Base-by-base conservation (phyloP, 2,329 filamentous ascomycete genomes). In the Leptographium wingfieldii region DNA sequence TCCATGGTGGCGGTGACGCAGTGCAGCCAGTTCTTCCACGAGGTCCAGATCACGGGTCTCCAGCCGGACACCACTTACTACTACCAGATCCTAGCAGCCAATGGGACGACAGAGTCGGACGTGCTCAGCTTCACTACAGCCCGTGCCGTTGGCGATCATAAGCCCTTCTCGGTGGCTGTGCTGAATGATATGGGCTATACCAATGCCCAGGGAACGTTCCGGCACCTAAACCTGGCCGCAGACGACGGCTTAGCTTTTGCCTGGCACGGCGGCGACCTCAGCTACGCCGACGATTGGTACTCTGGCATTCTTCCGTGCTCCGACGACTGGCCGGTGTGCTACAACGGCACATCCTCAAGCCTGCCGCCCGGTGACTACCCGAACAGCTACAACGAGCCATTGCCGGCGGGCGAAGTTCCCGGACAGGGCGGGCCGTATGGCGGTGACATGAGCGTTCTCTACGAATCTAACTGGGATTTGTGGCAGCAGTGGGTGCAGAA, bases 161-260 rank as follows among this genome's bases (percentile, higher is more conserved):
- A 65, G 5, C 65, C 69, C 12, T 80, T 80, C 66, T 71, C 69
- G 5, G 68, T 79, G 16, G 76, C 75, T 25, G 73, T 80, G 2
- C 63, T 80, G 48, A 78, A 78, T 62, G 78, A 80, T 62, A 79
- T 80, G 77, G 77, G 77, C 9, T 79, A 79, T 68, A 79, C 76
- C 53, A 80, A 80, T 57, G 77, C 77, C 22, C 67, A 70, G 1
- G 77, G 77, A 19, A 80, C 77, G 1, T 73, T 73, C 67, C 69
- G 73, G 62, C 69, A 78, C 53, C 68, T 80, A 16, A 66, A 65
- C 43, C 64, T 73, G 46, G 74, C 70, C 5, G 71, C 71, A 48
- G 67, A 73, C n/a, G 71, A 77, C n/a, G 75, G 74, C n/a, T 63
- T 27, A 35, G 54, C 54, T 72, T 80, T 80, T 64, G 74, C 74